Conservation (phyloP, 1,284 basidiomycete genomes). For the Spongiforma sp. region DNA sequence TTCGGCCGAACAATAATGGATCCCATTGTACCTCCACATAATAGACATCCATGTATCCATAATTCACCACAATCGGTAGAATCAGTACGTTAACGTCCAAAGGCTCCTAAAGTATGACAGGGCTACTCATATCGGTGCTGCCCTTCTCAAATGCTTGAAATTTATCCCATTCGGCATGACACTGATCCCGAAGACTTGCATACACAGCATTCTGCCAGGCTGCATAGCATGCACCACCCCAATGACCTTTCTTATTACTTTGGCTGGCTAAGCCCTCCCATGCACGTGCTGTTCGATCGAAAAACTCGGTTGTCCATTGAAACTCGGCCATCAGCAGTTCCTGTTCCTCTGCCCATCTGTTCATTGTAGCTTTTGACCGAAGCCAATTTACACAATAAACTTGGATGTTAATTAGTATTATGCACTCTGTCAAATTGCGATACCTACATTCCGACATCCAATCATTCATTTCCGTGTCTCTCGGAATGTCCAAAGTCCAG, state of each 20-base stretch:
- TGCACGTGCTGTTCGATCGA: not conserved
- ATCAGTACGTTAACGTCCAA: not conserved
- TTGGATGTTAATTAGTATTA: not conserved
- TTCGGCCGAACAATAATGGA: not conserved
- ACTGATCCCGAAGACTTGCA: not conserved
- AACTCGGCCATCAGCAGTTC: not conserved
- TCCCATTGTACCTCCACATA: not conserved
- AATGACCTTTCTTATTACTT: not conserved
- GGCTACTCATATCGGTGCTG: not conserved
- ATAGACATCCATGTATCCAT: not conserved
- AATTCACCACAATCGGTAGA: not conserved
- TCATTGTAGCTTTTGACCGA: not conserved
- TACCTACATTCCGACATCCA: no score
- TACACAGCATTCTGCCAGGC: not conserved
- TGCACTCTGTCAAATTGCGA: no score
- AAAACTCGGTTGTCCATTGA: not conserved
- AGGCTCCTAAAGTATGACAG: not conserved
- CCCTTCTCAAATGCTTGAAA: not conserved
- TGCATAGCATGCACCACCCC: not conserved
- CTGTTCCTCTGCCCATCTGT: not conserved
- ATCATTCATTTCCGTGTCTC: no score
- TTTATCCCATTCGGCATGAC: not conserved
- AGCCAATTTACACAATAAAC: constrained; percentile 3
- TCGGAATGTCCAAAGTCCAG: no score
- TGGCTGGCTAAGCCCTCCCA: not conserved